Conservation (phyloP, 2,329 filamentous ascomycete genomes). For the Zelopaecilomyces penicillatus region DNA sequence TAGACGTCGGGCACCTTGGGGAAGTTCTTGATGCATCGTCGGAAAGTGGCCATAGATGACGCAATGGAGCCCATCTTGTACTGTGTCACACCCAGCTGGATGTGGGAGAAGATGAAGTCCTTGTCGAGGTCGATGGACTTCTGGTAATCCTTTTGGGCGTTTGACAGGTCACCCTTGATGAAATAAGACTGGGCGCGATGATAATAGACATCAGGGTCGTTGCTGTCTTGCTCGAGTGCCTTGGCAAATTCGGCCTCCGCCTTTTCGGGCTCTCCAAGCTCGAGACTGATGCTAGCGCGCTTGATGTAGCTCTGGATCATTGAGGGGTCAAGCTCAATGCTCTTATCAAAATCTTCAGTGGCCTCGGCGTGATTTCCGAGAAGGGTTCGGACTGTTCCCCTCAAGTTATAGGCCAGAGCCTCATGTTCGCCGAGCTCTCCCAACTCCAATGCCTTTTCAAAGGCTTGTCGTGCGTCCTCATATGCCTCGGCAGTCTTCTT, state of each 20-base stretch:
- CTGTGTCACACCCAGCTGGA: conserved; percentile 96
- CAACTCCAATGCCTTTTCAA: conserved; percentile 79
- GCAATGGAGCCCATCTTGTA: conserved; percentile 99
- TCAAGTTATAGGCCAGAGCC: conserved; percentile 90
- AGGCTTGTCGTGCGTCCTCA: conserved; percentile 75
- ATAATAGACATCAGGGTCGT: conserved; percentile 97
- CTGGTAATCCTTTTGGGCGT: conserved; percentile 97
- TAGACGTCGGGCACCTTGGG: conserved; percentile 94
- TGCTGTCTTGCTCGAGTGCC: conserved; percentile 74
- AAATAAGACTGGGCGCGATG: conserved; percentile 98
- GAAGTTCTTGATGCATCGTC: conserved; percentile 97
- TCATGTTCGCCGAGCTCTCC: conserved; percentile 74
- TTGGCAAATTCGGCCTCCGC: conserved; percentile 81
- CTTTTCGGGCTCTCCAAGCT: conserved; percentile 80
- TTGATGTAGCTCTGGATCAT: conserved; percentile 98
- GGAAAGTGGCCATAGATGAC: conserved; percentile 97
- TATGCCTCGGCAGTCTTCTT: conserved; percentile 89
- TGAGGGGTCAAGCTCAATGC: conserved; percentile 77
- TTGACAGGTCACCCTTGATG: conserved; percentile 86
- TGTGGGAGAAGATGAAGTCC: conserved; percentile 98
- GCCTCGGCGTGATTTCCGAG: conserved; percentile 80
- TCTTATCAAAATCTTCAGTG: conserved; percentile 80
- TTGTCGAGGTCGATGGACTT: conserved; percentile 96
- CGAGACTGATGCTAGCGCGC: conserved; percentile 93
- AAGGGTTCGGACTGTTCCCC: conserved; percentile 90